Evolutionary conservation across 2,329 filamentous ascomycete genomes (phyloP).

Genomic region (Lecanicillium sp.): DNA sequence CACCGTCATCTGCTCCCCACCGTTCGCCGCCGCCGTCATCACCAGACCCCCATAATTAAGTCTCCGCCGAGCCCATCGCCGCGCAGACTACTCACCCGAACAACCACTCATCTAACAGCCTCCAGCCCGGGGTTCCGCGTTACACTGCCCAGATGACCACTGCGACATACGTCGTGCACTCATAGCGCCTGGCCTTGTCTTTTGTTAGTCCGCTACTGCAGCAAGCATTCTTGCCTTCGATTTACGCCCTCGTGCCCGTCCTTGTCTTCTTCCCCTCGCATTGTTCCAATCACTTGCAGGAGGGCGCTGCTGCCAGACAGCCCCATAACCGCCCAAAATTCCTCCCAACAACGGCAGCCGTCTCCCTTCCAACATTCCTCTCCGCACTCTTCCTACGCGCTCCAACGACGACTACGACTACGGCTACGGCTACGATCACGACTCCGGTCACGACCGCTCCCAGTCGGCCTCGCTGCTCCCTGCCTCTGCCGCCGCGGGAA

Average conservation of each 20-base stretch:
- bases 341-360: slow-evolving; percentile 60
- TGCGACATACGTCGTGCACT: not conserved
- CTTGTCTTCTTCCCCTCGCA: slow-evolving; percentile 1
- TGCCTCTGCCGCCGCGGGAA: slow-evolving; percentile 32
- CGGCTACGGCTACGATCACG: slow-evolving; percentile 15
- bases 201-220: not conserved
- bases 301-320: slow-evolving; percentile 71
- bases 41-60: not conserved
- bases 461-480: slow-evolving; percentile 34
- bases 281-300: slow-evolving; percentile 30
- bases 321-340: slow-evolving; percentile 78
- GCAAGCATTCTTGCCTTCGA: not conserved
- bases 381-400: slow-evolving; percentile 59
- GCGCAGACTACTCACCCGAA: not conserved
- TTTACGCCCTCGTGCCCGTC: slow-evolving; percentile 3
- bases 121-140: not conserved
- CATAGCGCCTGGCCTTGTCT: not conserved
- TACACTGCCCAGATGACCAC: not conserved
- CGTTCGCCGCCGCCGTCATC: slow-evolving; percentile 2
- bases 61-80: not conserved
- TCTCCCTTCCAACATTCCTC: slow-evolving; percentile 77
- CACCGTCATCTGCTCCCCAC: not conserved
- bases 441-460: slow-evolving; percentile 17
- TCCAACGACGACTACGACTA: slow-evolving; percentile 23
- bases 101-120: not conserved